Evolutionary conservation across 768 basidiomycete genomes (phyloP), one percentile per base, ranked within the genome.

Genomic region (Termitomyces sp.): DNA sequence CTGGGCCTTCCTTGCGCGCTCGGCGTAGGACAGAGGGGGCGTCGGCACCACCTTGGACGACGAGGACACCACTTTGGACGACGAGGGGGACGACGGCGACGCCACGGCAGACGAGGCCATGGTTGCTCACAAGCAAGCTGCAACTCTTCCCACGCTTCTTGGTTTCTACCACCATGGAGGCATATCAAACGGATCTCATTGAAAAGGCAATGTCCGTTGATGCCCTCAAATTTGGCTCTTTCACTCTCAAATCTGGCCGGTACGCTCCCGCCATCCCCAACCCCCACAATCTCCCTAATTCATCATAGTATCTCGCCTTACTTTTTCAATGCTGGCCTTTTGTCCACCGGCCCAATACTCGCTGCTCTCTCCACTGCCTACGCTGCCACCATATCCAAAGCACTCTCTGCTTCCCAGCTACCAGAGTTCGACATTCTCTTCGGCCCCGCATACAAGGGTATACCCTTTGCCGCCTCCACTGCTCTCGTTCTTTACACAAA

Each of bases 381-480:
- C 63, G 92, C 96, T 2, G 72, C 85, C 1, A 88, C 90, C 12
- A 90, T 98, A 66, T 74, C 81, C 12, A 70, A 75, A 21, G 80
- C 89, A 0, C 72, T 77, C 34, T 55, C 67, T 12, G 60, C 70
- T 2, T 11, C 56, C 60, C 21, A 60, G 65, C 60, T 79, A 5
- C 79, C 79, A 11, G 54, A 67, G 28, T 82, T 95, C 63, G 91
- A 96, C 63, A 81, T 98, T 44, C 79, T 98, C 34, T 97, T 98
- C 63, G 96, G 96, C 0, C 96, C 96, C 0, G 95, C 96, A 2
- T 98, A 98, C 76, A 98, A 98, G 74, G 96, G 94, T 25, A 98
- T 98, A 66, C 82, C 94, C 0, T 84, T 99, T 50, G 95, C 94
- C 0, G 89, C 95, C 0, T 81, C 88, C 34, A 91, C 95, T 3